Evolutionary conservation across 148 eudicot species (phyloP).

Genomic region (Vaccinium corymbosum): DNA sequence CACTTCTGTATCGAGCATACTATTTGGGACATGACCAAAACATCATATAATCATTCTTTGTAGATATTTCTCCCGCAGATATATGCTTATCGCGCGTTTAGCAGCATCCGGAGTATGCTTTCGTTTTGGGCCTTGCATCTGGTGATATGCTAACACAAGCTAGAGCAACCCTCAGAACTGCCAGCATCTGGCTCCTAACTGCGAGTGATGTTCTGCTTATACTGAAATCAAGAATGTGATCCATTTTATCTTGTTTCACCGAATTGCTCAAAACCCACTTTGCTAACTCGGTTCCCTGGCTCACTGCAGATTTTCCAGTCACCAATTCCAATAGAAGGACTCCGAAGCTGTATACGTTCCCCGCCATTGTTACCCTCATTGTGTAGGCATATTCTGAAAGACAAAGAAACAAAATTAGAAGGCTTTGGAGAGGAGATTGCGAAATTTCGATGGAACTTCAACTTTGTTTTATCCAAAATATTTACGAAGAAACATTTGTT

Average conservation of each 20-base stretch:
- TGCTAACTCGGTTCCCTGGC: slow-evolving; percentile 68
- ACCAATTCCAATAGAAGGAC: slow-evolving; percentile 70
- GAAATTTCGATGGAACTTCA: background rate
- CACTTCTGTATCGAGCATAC: background rate
- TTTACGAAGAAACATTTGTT: background rate
- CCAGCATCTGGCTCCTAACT: slow-evolving; percentile 70
- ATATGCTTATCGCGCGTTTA: slow-evolving; percentile 47
- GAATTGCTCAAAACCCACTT: slow-evolving; percentile 69
- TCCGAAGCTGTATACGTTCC: slow-evolving; percentile 86
- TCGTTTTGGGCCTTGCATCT: slow-evolving; percentile 74
- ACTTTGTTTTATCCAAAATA: background rate
- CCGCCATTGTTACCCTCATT: slow-evolving; percentile 80
- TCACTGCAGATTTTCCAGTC: slow-evolving; percentile 79
- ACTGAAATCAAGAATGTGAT: slow-evolving; percentile 63
- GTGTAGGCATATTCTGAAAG: slow-evolving; percentile 89
- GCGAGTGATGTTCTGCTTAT: slow-evolving; percentile 53
- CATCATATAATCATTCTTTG: background rate
- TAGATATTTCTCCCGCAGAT: background rate
- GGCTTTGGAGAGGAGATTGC: background rate
- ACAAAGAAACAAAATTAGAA: slow-evolving; percentile 5
- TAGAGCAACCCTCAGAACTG: slow-evolving; percentile 68
- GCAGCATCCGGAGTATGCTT: slow-evolving; percentile 70
- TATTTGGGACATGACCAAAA: background rate
- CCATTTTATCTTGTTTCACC: slow-evolving; percentile 46
- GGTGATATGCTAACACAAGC: slow-evolving; percentile 72